Evolutionary conservation across 2,329 filamentous ascomycete genomes (phyloP).

Genomic region (Beauveria bassiana): DNA sequence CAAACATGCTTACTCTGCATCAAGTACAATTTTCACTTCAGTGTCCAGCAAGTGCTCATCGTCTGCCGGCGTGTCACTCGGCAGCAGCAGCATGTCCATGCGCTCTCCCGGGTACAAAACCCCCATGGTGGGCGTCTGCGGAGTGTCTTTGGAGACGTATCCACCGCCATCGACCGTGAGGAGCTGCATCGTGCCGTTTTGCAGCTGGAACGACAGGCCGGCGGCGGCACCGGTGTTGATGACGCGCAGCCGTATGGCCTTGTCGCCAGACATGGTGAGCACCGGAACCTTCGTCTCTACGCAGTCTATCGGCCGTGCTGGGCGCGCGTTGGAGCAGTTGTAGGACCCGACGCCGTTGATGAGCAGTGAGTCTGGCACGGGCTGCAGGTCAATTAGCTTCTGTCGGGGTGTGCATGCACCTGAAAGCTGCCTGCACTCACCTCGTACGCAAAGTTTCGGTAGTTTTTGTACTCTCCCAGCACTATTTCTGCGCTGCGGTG

Average conservation of each 20-base stretch:
- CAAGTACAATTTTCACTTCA: conserved; percentile 8
- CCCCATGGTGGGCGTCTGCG: conserved; percentile 13
- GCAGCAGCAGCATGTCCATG: conserved; percentile 14
- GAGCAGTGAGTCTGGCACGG: conserved; percentile 12
- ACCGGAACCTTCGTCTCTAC: not conserved
- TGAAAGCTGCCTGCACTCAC: not conserved
- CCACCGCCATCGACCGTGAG: conserved; percentile 17
- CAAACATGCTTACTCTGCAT: conserved; percentile 3
- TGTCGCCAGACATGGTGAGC: conserved; percentile 1
- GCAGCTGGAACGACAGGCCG: conserved; percentile 13
- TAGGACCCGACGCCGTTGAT: conserved; percentile 13
- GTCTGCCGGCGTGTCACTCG: not conserved
- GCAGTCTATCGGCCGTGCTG: conserved; percentile 10
- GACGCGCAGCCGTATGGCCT: conserved; percentile 10
- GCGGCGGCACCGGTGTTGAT: conserved; percentile 13
- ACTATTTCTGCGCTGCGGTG: conserved; percentile 8
- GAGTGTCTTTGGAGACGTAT: conserved; percentile 11
- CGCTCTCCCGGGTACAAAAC: conserved; percentile 18
- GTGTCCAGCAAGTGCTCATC: not conserved
- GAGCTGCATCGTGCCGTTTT: conserved; percentile 12
- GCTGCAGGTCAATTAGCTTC: not conserved
- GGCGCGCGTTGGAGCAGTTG: conserved; percentile 11
- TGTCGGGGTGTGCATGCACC: not conserved
- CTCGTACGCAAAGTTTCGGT: conserved; percentile 12
- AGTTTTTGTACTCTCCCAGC: conserved; percentile 10